Base-by-base conservation (phyloP, 768 basidiomycete genomes). In the Leccinum disarticulatum region DNA sequence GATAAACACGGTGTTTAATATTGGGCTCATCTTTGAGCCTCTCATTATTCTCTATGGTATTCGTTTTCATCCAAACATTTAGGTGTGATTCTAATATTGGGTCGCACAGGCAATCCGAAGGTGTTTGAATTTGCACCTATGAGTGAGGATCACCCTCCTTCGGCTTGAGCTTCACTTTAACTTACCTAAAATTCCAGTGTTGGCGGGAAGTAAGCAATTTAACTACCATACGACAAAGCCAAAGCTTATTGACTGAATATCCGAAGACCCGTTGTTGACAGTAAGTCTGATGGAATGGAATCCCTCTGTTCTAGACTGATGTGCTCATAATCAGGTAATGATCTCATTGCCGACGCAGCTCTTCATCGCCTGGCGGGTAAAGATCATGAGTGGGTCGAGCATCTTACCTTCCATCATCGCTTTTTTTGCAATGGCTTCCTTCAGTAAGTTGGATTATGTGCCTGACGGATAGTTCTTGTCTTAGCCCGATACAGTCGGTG, bases 21-120 rank as follows among this genome's bases (percentile, higher is more conserved):
- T 78, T 22, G 62, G 75, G 2, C 80, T 82, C 61, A 63, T 83
- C 14, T 85, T 83, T 57, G 69, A 78, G 11, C 76, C 81, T 6
- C 73, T 84, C 28, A 77, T 84, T 36, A 66, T 70, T 17, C 72
- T 78, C 57, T 83, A 81, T 43, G 80, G 83, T 81, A 63, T 52
- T 17, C n/a, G 1, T 4, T 14, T 22, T 28, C 35, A 43, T 38
- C 36, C 15, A 3, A 0, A 2, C 15, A 9, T 10, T 15, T 8
- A 22, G 14, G 3, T 0, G 7, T 14, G 14, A 19, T 28, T 54
- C 30, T 52, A 64, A 68, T n/a, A 66, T 67, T 3, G 63, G 69
- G 31, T 73, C 69, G 70, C 63, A 69, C 71, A 60, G 70, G 69
- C 67, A 43, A 19, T 38, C 41, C 35, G 36, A 3, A 30, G 9